Base-by-base conservation (phyloP, 495 filamentous ascomycete species). In the Recurvomyces mirabilis region DNA sequence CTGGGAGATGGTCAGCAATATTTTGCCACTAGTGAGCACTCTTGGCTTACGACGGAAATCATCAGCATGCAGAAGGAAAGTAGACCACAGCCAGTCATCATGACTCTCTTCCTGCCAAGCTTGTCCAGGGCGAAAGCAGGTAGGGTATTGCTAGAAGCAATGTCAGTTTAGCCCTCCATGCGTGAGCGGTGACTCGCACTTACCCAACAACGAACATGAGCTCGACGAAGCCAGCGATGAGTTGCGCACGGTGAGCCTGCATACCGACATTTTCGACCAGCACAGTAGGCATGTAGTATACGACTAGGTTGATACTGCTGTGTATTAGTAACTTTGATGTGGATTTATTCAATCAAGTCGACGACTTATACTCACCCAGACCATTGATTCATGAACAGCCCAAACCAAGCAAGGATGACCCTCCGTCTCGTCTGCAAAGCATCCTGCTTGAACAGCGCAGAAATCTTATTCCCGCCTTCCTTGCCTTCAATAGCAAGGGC, bases 71-170 rank as follows among this genome's bases (percentile, higher is more conserved):
- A 69, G 19, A 75, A 46, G 1, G 62, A 62, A 1, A 72, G 60
- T 9, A 65, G 69, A 18, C 66, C 57, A 0, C 65, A 71, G 6
- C 71, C 71, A 43, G 63, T 65, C 52, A 78, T 74, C 71, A 78
- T 74, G 9, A 72, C 67, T 37, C 68, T 63, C 23, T 73, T 67
- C 24, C 73, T 37, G 13, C 52, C 57, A 14, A 52, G 41, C 25
- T 35, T 55, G 51, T 75, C 73, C 22, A 71, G 52, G 43, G 65
- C 57, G 30, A 64, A 50, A 17, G 62, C 57, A 2, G 71, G 69
- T 32, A 70, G 59, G 14, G 70, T 60, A 30, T 66, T 68, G 30
- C 64, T n/a, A n/a, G n/a, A n/a, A n/a, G n/a, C n/a, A n/a, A n/a
- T n/a, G n/a, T n/a, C n/a, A n/a, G n/a, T n/a, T n/a, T n/a, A n/a